Percentiles rank a stretch among this genome's conserved stretches.
Evolutionary conservation across 306 rosid genomes (phyloP).

Genomic region (Vigna trinervia): DNA sequence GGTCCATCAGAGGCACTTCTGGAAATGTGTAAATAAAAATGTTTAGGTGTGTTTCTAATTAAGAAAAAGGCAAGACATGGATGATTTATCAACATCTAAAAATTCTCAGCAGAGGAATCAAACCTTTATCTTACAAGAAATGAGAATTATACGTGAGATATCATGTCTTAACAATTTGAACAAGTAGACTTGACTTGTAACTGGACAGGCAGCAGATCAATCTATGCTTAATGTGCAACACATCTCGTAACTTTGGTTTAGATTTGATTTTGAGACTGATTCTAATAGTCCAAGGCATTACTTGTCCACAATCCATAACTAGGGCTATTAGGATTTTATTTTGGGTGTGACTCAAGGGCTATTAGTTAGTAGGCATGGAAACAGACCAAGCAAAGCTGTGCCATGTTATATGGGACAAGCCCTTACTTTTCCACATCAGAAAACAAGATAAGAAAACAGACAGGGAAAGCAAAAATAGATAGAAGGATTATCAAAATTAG

Average conservation of each 20-base stretch:
- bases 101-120: not conserved
- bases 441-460: not conserved
- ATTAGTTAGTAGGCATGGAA: too few species aligned
- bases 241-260: not conserved
- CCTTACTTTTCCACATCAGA: slow-evolving; percentile 2
- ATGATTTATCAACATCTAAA: slow-evolving; percentile 14
- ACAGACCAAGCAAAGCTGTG: too few species aligned
- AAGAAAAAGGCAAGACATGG: slow-evolving; percentile 22
- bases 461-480: not conserved
- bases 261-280: not conserved
- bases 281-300: not conserved
- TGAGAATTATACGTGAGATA: not conserved
- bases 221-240: not conserved
- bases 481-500: not conserved
- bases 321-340: not conserved
- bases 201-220: slow-evolving; percentile 18
- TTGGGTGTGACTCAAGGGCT: too few species aligned
- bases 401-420: not conserved
- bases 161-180: slow-evolving; percentile 7
- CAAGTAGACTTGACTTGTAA: not conserved
- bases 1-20: slow-evolving; percentile 71
- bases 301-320: not conserved
- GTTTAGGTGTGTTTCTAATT: slow-evolving; percentile 32
- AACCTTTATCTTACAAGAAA: not conserved
- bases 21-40: slow-evolving; percentile 48